Evolutionary conservation across 2,329 filamentous ascomycete genomes (phyloP).

Genomic region (Sarocladium oryzae): DNA sequence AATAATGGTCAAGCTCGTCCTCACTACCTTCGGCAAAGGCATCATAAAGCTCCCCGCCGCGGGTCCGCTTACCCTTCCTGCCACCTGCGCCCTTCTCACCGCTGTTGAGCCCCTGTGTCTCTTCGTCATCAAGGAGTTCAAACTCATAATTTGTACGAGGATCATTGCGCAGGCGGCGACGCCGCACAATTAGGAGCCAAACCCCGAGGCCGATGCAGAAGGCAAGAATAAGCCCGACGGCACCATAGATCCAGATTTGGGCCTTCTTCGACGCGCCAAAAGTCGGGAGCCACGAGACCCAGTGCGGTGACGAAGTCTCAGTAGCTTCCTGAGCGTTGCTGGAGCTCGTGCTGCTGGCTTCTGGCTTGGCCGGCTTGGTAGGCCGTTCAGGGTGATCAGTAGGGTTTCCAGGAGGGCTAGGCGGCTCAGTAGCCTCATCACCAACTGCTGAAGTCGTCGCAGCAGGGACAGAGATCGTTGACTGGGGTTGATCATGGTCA

Average conservation of each 20-base stretch:
- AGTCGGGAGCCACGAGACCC: constrained; percentile 82
- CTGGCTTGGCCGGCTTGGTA: constrained; percentile 30
- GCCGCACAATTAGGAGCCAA: constrained; percentile 75
- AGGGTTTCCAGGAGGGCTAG: constrained; percentile 35
- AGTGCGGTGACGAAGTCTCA: constrained; percentile 56
- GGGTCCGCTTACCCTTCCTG: constrained; percentile 41
- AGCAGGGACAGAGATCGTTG: constrained; percentile 41
- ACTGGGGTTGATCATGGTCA: constrained; percentile 64
- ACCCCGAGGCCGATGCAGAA: constrained; percentile 78
- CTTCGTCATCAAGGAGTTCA: constrained; percentile 81
- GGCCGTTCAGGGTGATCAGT: constrained; percentile 61
- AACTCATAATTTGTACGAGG: constrained; percentile 86
- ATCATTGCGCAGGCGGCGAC: constrained; percentile 67
- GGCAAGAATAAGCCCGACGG: constrained; percentile 72
- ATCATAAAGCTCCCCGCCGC: constrained; percentile 91
- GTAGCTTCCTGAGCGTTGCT: constrained; percentile 15
- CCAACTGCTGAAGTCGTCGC: constrained; percentile 34
- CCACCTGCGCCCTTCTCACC: constrained; percentile 38
- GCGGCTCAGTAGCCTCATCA: constrained; percentile 45
- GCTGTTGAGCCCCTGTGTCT: constrained; percentile 50
- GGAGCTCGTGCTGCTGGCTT: constrained; percentile 8
- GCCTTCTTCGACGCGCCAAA: constrained; percentile 84
- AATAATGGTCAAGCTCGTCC: constrained; percentile 51
- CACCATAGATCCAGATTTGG: constrained; percentile 89
- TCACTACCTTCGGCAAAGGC: constrained; percentile 84